These are phyloP conservation scores for Cercis canadensis DNA, from an alignment of 306 rosid species.

Conservation along the genomic window DNA sequence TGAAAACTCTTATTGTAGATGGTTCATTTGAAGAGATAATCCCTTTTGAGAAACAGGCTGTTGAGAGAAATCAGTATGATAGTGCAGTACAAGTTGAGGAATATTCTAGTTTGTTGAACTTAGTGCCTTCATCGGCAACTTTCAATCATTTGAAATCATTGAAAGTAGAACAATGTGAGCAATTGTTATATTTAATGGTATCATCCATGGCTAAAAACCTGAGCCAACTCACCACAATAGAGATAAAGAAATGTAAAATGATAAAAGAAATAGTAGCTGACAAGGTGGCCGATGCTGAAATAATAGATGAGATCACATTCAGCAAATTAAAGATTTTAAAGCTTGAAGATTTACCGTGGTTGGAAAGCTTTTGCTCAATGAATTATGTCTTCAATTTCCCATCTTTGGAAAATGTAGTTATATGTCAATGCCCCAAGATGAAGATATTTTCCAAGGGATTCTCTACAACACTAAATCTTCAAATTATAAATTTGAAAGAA, in stretches of 20 bases:
- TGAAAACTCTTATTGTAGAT: no score
- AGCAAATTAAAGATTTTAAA: neutral
- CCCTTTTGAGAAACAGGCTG: no score
- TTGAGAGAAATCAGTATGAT: no score
- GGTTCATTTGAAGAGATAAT: no score
- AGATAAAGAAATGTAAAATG: neutral
- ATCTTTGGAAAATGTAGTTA: neutral
- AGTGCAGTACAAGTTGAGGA: no score
- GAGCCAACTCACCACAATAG: neutral
- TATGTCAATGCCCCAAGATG: neutral
- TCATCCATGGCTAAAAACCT: neutral
- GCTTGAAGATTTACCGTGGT: neutral
- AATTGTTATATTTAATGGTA: neutral
- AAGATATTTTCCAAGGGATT: neutral
- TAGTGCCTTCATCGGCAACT: neutral
- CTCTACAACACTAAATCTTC: no score
- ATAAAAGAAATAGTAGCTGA: no score
- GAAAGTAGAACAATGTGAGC: neutral
- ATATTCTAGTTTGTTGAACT: no score
- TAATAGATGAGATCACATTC: neutral
- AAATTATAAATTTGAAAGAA: no score
- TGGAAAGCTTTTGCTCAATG: neutral
- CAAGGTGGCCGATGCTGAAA: neutral
- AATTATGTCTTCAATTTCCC: neutral
- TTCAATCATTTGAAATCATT: neutral